Evolutionary conservation across 2,329 filamentous ascomycete genomes (phyloP), one percentile per base, ranked within the genome.

Genomic region (Stylonectria norvegica): DNA sequence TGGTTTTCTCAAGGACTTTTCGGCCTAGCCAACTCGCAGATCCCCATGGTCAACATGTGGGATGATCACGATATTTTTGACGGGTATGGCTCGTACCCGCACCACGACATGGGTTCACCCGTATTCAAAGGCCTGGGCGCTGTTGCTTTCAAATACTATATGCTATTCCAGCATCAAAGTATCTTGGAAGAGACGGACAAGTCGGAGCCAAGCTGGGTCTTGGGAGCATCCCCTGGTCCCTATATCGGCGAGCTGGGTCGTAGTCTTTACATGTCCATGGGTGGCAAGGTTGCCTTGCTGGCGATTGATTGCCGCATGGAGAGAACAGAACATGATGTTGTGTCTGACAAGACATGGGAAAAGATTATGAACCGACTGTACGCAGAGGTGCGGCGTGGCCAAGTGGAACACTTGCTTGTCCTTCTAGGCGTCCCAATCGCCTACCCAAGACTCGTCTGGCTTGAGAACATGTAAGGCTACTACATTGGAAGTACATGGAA

Each of bases 1-100:
- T 98, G 93, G 90, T 98, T 97, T 65, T 96, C 90, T 0, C 90
- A 95, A 57, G 93, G 94, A 0, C 70, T 97, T 5, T 98, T 96
- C 58, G 81, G 86, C n/a, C 78, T 98, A 59, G 93, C 91, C 5
- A 90, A 85, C 54, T 86, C 86, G 2, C 91, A 97, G 61, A 97
- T 98, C 32, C 90, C 93, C 7, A 97, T 96, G 90, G 80, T 98
- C 56, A 98, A 98, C 62, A 90, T 98, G 63, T 96, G 86, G 73
- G 91, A 97, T 63, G 93, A 97, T 55, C 93, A 97, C 60, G 87
- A 93, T 53, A 86, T 90, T 52, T 90, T 90, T 49, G 85, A 90
- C 64, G 93, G 94, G 1, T 98, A 85, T 60, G 93, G 93, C 5
- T 95, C 89, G 0, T 98, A 97, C 62, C 83, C 90, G 4, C 79